Evolutionary conservation across 306 rosid genomes (phyloP), one percentile per base, ranked within the genome.

Genomic region (Pueraria montana): DNA sequence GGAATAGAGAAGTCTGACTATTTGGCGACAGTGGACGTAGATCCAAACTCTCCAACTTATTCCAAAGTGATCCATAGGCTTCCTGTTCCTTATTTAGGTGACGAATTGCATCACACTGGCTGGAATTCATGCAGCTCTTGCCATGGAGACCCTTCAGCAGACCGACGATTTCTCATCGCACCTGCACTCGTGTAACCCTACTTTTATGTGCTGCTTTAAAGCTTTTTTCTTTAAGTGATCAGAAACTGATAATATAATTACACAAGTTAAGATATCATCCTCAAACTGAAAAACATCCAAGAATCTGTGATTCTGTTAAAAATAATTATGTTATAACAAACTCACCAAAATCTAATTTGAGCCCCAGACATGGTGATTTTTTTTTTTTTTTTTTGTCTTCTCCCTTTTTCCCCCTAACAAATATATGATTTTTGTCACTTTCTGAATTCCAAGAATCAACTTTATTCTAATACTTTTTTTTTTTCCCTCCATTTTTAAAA

Each of bases 61-160:
- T 93, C 98, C 2, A 89, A 87, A 82, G 98, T 96, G 7, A 93
- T 93, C 49, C 94, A 93, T 72, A 90, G 99, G 86, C 80, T 93
- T 48, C 88, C 85, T 13, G 84, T 87, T 21, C 90, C 99, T 11
- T 21, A 89, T 84, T 1, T 93, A 4, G 97, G 98, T 10, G 99
- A 96, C 42, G 99, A 96, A 81, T 84, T 96, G 78, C 99, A 96
- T 64, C 98, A 96, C 71, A 74, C 96, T 3, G 99, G 99, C 38
- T 96, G 99, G 99, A 96, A 96, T 72, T 55, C 99, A 0, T 96
- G 99, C 83, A 96, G 99, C 85, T 96, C 99, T 86, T 96, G 99
- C 94, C 85, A 87, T 87, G 96, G 97, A 72, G 99, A 96, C 74
- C 89, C 98, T 0, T 88, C 94, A 0, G 96, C 96, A 1, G 88